Conservation (phyloP, 352 stramenopile species). For the Pythium chondricola region DNA sequence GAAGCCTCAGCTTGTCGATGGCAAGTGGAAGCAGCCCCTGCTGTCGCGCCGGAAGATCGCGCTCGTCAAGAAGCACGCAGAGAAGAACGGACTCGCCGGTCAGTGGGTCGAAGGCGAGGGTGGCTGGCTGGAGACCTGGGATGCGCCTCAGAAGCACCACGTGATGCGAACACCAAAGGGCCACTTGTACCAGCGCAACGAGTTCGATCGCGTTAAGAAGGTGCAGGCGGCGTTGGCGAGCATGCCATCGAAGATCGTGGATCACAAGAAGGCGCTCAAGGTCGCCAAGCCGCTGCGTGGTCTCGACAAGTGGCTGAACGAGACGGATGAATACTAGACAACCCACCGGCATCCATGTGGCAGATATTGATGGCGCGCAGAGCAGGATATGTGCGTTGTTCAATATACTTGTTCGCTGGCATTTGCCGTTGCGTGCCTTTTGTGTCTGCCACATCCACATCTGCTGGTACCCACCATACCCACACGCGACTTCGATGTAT, state of each 20-base stretch:
- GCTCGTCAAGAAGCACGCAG: slow-evolving; percentile 78
- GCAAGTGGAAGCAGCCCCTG: slow-evolving; percentile 82
- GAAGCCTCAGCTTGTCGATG: slow-evolving; percentile 70
- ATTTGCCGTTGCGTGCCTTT: too few relatives aligned
- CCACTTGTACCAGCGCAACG: slow-evolving; percentile 72
- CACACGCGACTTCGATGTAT: too few relatives aligned
- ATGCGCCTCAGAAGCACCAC: slow-evolving; percentile 75
- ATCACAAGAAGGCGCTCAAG: slow-evolving; percentile 83
- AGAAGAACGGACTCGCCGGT: slow-evolving; percentile 60
- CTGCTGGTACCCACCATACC: too few relatives aligned
- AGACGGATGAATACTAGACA: slow-evolving; percentile 72
- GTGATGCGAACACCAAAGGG: slow-evolving; percentile 82
- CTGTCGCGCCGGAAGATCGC: slow-evolving; percentile 76
- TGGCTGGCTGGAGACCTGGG: slow-evolving; percentile 76
- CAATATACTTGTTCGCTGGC: too few relatives aligned
- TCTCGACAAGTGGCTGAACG: slow-evolving; percentile 86
- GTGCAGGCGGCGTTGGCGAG: slow-evolving; percentile 71
- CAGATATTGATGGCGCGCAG: too few relatives aligned
- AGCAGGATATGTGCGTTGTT: too few relatives aligned
- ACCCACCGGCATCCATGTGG: too few relatives aligned
- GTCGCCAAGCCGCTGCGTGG: slow-evolving; percentile 79
- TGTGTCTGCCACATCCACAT: too few relatives aligned
- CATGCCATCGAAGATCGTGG: slow-evolving; percentile 82
- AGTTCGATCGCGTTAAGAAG: slow-evolving; percentile 85
- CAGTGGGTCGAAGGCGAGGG: slow-evolving; percentile 75